Percentiles rank a stretch among this genome's conserved stretches.
phyloP scores from a whole-genome alignment of 2,329 filamentous ascomycete species.

The Penicillium sp. region DNA sequence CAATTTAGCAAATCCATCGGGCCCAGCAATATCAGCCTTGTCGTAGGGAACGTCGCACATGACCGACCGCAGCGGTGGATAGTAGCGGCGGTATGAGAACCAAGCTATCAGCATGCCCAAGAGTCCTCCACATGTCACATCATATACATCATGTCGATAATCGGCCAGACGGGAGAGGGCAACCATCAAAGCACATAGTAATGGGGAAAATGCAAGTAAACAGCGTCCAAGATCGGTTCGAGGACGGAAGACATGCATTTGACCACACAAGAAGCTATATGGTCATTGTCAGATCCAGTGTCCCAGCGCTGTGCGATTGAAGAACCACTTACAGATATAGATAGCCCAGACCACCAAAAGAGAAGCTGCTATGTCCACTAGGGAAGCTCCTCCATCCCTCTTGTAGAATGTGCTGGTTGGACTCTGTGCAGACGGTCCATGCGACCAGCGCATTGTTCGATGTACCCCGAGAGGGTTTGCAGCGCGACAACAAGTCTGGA shows the following conservation, averaged over 20 bases:
- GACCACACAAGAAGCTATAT: conserved; percentile 49
- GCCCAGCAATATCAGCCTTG: conserved; percentile 21
- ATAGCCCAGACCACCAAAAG: conserved; percentile 62
- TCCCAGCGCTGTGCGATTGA: not conserved
- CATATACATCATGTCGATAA: conserved; percentile 64
- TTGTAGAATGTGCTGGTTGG: conserved; percentile 57
- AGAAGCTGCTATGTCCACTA: conserved; percentile 62
- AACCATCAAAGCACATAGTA: conserved; percentile 59
- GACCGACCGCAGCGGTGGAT: conserved; percentile 52
- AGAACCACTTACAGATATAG: conserved; percentile 47
- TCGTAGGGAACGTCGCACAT: conserved; percentile 55
- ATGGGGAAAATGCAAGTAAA: conserved; percentile 55
- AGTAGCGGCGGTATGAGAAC: conserved; percentile 62
- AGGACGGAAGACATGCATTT: conserved; percentile 60
- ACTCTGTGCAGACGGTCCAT: conserved; percentile 49
- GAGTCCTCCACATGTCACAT: conserved; percentile 57
- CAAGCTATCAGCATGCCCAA: conserved; percentile 57
- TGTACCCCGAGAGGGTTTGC: conserved; percentile 66
- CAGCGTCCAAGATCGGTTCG: conserved; percentile 57
- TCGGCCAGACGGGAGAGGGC: conserved; percentile 63
- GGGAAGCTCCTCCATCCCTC: conserved; percentile 68
- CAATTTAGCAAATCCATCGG: conserved; percentile 34
- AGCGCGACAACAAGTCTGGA: conserved; percentile 85
- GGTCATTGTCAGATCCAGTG: not conserved
- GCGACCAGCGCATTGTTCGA: conserved; percentile 55